Evolutionary conservation across 441 rosid species (phyloP).

Genomic region (Macaranga tanarius): DNA sequence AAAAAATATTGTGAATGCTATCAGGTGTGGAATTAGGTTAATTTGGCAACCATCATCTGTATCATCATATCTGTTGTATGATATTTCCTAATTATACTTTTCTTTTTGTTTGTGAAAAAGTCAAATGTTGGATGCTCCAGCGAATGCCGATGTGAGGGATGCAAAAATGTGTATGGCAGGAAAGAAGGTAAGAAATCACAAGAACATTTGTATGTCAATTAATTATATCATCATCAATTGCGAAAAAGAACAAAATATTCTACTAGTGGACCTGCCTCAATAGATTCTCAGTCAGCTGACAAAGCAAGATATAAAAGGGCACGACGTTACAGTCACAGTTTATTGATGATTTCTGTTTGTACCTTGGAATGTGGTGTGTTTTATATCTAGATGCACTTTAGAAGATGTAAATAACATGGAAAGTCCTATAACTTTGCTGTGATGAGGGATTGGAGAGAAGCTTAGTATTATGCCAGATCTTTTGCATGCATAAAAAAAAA

Average conservation of each 20-base stretch:
- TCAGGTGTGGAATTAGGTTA: slow-evolving; percentile 40
- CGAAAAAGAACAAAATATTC: neutral
- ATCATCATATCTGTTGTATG: neutral
- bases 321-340: neutral
- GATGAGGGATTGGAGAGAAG: slow-evolving; percentile 5
- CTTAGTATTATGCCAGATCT: neutral
- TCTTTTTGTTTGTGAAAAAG: slow-evolving; percentile 31
- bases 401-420: neutral
- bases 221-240: neutral
- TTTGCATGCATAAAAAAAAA: slow-evolving; percentile 8
- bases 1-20: slow-evolving; percentile 79
- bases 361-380: neutral
- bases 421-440: neutral
- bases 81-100: slow-evolving; percentile 11
- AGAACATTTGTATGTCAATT: neutral
- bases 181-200: slow-evolving; percentile 45
- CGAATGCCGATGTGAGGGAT: slow-evolving; percentile 68
- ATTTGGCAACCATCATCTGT: neutral
- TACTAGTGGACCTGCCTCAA: neutral
- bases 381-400: neutral
- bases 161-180: slow-evolving; percentile 54
- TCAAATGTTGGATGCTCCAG: slow-evolving; percentile 67
- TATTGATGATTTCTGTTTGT: neutral
- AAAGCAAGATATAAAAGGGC: neutral
- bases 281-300: slow-evolving; percentile 2